Base-by-base conservation (phyloP, 805 yeast genomes). In the Alloascoidea africana region DNA sequence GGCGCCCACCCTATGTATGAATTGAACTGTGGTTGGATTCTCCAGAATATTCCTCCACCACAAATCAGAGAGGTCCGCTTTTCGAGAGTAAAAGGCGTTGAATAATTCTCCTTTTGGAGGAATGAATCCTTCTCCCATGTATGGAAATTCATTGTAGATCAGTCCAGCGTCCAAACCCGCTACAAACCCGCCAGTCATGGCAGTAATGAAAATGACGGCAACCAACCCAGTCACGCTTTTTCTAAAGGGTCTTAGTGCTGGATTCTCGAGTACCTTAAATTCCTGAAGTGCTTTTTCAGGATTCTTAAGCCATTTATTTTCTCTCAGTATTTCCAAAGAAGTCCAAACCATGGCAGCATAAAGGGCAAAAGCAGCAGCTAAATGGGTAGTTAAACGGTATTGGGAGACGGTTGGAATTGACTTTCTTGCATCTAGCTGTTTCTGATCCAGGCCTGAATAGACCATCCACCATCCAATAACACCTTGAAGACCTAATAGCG, bases 381-480 rank as follows among this genome's bases (percentile, higher is more conserved):
- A 63, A 58, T 91, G 98, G 1, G 96, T 77, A 2, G 97, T 86
- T 38, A 91, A 66, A 56, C 98, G 71, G 54, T 91, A 91, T 53
- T 85, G 97, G 3, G 96, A 83, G 2, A 91, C 98, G 0, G 98
- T 85, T n/a, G 98, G 98, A 53, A 89, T 93, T 1, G 94, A 76
- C 35, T 72, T 80, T 54, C 95, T 70, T 45, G 78, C 86, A 16
- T 69, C 70, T 36, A 91, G 62, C 51, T 79, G 79, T 34, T 77
- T 68, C 50, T 79, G 80, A 53, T 86, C 94, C 39, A 91, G 66
- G 18, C 98, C 98, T 5, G 96, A 84, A 50, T 82, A 76, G 37
- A 91, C 98, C 98, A 91, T 91, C 99, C 99, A 91, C 98, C 98
- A 91, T 18, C 98, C 98, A 46, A 91, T 79, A 38, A 78, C 81